Evolutionary conservation across 73 alveolate genomes (phyloP), one percentile per base, ranked within the genome.

Genomic region (Effrenium voratum): DNA sequence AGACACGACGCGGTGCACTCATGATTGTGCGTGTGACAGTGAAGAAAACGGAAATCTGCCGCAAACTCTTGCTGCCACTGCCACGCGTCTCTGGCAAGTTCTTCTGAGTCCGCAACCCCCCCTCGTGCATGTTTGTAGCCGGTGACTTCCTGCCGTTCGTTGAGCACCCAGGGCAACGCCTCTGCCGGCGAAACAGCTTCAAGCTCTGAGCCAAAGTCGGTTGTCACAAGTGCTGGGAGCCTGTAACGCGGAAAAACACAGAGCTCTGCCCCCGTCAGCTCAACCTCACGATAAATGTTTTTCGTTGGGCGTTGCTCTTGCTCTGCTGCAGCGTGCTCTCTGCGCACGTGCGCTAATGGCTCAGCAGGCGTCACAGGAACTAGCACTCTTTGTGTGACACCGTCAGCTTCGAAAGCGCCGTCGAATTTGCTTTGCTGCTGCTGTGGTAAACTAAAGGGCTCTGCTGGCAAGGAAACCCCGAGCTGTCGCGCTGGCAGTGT

Each of bases 1-100:
- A 82, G 2, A 50, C 93, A 82, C 8, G 93, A 49, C 34, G 26
- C 73, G 76, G 36, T n/a, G 50, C 93, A 82, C 32, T 82, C 93
- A 22, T 82, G 93, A 13, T 10, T 82, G 34, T 82, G 93, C 5
- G 73, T 82, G 47, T 0, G 36, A 34, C n/a, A 5, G 30, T 82
- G 75, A 2, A 82, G 75, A n/a, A 82, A 82, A 3, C 93, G 73
- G 45, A 49, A 82, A 52, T 82, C 93, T 10, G 5, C 5, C 5
- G 50, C 50, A 22, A 82, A 82, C 22, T 12, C n/a, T 12, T 13
- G 19, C 32, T 46, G 52, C 93, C 93, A 82, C 1, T 32, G 38
- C 28, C 30, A 2, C 2, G 93, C 93, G 8, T 82, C 93, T 26
- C 52, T 50, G 30, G 76, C 49, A 82, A n/a, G 22, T 50, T 43